A percentile compares a stretch with the other conserved stretches of the same genome.
These are phyloP conservation scores for Coniochaeta sp. DNA, from an alignment of 2,329 filamentous ascomycete species.

Conservation along the genomic window DNA sequence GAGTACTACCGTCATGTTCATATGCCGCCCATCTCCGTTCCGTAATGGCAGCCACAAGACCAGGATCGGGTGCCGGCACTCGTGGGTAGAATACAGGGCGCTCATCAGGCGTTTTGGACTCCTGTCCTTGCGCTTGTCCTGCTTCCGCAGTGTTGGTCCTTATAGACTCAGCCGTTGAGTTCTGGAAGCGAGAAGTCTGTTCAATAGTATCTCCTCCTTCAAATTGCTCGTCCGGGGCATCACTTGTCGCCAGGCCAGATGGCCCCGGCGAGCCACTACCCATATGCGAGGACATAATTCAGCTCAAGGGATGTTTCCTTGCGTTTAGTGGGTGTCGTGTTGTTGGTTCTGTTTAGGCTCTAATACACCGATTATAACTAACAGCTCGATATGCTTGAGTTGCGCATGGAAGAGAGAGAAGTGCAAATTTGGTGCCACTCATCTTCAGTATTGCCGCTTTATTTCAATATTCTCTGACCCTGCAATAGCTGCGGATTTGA, in stretches of 20 bases:
- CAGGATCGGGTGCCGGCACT: not conserved
- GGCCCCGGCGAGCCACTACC: not conserved
- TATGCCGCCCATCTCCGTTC: not conserved
- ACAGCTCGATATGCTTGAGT: not conserved
- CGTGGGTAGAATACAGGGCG: not conserved
- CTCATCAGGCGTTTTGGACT: not conserved
- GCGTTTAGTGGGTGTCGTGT: not conserved
- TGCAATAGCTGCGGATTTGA: not conserved
- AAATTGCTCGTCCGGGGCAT: not conserved
- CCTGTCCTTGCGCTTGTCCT: not conserved
- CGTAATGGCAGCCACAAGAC: not conserved
- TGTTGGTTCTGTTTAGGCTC: no score
- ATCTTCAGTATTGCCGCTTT: not conserved
- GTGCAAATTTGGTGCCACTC: not conserved
- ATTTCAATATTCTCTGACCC: not conserved
- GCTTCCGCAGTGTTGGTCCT: not conserved
- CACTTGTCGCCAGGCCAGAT: not conserved
- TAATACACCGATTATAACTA: no score
- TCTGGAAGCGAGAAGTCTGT: not conserved
- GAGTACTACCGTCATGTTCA: not conserved
- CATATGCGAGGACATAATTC: not conserved
- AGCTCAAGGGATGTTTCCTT: not conserved
- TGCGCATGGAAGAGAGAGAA: not conserved
- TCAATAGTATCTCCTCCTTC: not conserved
- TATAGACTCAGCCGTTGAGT: not conserved